A percentile compares a stretch with the other conserved stretches of the same genome.
These are phyloP conservation scores for Pestalotiopsis fici DNA, from an alignment of 2,329 filamentous ascomycete species.

Conservation along the genomic window DNA sequence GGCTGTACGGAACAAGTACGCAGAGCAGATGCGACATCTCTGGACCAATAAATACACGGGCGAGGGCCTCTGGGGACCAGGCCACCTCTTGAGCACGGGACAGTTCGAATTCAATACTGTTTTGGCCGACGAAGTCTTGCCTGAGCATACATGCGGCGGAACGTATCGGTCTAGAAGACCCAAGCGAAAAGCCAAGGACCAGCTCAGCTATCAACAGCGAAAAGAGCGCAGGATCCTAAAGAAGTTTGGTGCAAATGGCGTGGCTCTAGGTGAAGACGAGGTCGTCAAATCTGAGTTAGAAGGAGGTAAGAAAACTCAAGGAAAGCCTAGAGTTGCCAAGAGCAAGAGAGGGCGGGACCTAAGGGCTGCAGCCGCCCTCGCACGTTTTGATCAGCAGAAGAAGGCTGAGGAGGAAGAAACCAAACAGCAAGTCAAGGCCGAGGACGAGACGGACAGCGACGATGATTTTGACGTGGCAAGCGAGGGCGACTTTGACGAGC, in stretches of 20 bases:
- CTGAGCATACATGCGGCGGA: slow-evolving; percentile 78
- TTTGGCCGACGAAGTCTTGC: slow-evolving; percentile 55
- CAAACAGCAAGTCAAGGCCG: slow-evolving; percentile 33
- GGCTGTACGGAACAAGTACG: slow-evolving; percentile 74
- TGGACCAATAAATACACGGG: slow-evolving; percentile 74
- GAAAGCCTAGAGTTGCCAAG: slow-evolving; percentile 72
- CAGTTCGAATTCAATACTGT: slow-evolving; percentile 57
- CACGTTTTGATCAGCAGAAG: slow-evolving; percentile 65
- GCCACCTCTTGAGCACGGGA: slow-evolving; percentile 62
- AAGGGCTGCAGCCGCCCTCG: slow-evolving; percentile 74
- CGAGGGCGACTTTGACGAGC: slow-evolving; percentile 39
- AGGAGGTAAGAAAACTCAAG: slow-evolving; percentile 60
- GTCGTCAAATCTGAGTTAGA: slow-evolving; percentile 66
- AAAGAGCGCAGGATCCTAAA: slow-evolving; percentile 72
- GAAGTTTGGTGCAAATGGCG: slow-evolving; percentile 75
- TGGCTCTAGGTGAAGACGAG: slow-evolving; percentile 70
- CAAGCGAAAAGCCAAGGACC: slow-evolving; percentile 54
- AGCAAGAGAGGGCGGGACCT: slow-evolving; percentile 76
- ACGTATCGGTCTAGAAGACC: slow-evolving; percentile 67
- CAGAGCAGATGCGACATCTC: slow-evolving; percentile 68
- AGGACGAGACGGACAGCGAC: slow-evolving; percentile 31
- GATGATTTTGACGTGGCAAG: slow-evolving; percentile 42
- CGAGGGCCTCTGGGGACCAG: slow-evolving; percentile 82
- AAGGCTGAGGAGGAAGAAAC: slow-evolving; percentile 49
- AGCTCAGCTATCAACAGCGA: slow-evolving; percentile 68